Base-by-base conservation (phyloP, 495 filamentous ascomycete genomes). In the Neurospora sp. region DNA sequence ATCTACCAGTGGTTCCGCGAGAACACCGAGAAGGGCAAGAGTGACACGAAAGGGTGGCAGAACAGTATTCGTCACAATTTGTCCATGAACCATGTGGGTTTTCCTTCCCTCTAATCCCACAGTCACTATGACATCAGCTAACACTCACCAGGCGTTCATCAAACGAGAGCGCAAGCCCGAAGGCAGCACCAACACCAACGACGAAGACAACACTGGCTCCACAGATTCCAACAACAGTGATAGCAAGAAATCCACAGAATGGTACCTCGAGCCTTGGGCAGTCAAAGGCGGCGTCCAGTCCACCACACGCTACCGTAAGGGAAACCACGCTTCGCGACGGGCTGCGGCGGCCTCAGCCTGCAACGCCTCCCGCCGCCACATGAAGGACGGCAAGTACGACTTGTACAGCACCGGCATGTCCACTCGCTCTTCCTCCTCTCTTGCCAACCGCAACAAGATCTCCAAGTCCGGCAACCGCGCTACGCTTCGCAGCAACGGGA, bases 1-100 rank as follows among this genome's bases (percentile, higher is more conserved):
- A 93, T 99, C 72, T 99, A 99, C 80, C 83, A 89, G 35, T 99
- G 96, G 93, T 97, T 98, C 78, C 86, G 88, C 35, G 85, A 90
- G 23, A 91, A 97, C 76, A 97, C 93, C 1, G 86, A 88, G 71
- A 96, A 94, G 77, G 89, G 87, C 2, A 90, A 84, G 66, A 86
- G 86, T 44, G 83, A 86, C 18, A 86, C 83, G 38, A 93, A 91
- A 77, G 96, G 94, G 4, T 98, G 96, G 96, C 92, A 96, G 82
- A 98, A 98, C 82, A 97, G 94, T 81, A 96, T 99, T 72, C 90
- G 96, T 8, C 96, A 99, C 78, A 99, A 99, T 77, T 84, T 99
- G 0, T 97, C 94, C 14, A 99, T 99, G 96, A 99, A 99, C 78
- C 87, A 85, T 48, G 96, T 98, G 87, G 81, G 92, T 87, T 14